Conservation (phyloP, 2,329 filamentous ascomycete species). For the Elsinoe ampelina region DNA sequence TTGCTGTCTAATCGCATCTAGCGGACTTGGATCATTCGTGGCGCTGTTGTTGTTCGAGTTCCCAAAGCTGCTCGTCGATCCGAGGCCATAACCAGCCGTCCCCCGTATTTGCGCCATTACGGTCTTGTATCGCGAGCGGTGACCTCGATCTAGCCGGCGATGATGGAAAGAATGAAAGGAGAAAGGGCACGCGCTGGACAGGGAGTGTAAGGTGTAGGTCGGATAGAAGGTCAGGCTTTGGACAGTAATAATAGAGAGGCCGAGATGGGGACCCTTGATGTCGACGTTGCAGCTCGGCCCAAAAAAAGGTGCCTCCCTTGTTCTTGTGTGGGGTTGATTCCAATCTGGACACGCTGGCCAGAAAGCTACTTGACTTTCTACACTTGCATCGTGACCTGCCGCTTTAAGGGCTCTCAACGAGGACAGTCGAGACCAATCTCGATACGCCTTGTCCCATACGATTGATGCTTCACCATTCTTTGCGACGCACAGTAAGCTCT, state of each 20-base stretch:
- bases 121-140: conserved; percentile 9
- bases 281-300: conserved; percentile 12
- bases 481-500: not conserved
- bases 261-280: not conserved
- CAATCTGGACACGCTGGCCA: conserved; percentile 1
- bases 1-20: conserved; percentile 85
- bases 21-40: conserved; percentile 60
- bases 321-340: not conserved
- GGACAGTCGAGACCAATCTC: not conserved
- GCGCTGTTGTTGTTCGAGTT: conserved; percentile 50
- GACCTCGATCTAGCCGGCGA: not conserved
- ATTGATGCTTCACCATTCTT: not conserved
- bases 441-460: not conserved
- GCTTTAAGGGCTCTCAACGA: not conserved
- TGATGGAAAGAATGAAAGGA: not conserved
- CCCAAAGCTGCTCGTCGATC: conserved; percentile 52
- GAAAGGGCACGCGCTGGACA: not conserved
- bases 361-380: not conserved
- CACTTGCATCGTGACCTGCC: not conserved
- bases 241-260: conserved; percentile 3
- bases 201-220: not conserved
- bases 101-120: conserved; percentile 52
- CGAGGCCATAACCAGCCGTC: conserved; percentile 72
- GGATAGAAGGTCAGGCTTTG: conserved; percentile 2
- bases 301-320: conserved; percentile 7